Base-by-base conservation (phyloP, 148 eudicot species). In the Spergularia marina region DNA sequence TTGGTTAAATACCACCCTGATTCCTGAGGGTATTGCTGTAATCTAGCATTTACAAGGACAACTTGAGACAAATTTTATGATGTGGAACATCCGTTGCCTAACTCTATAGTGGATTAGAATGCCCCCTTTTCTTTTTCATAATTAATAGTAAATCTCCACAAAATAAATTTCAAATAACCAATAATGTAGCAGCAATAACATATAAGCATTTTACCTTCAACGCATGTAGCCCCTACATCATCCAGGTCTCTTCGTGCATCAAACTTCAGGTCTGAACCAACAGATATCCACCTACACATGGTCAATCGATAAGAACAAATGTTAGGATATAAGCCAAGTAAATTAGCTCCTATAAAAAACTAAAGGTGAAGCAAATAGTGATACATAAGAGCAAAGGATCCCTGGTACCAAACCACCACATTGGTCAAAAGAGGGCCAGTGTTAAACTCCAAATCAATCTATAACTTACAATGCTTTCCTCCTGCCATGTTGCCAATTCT, bases 231-330 rank as follows among this genome's bases (percentile, higher is more conserved):
- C 63, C 97, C 91, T 20, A 89, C 98, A 83, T 96, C 99, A 80
- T 96, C 97, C 84, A 96, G 82, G 82, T 96, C 99, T 85, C 99
- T 88, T 69, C 94, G 85, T 40, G 99, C 90, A 83, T 96, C 99
- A 73, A 89, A 92, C 87, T 96, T 92, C 71, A 96, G 85, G 87
- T 96, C 99, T 68, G 99, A 92, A 81, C 99, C 98, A 86, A 96
- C 87, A 84, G 99, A 96, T 74, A 96, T 85, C 99, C 99, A 96
- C 87, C 99, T 96, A 86, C 56, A 76, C n/a, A 83, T 70, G 64
- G 73, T 64, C 79, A 83, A 80, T 79, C 39, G 57, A 68, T 65
- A 80, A 61, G 40, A 75, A 75, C 68, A 80, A 68, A 23, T 36
- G 51, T 53, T 30, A 82, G 18, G 63, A 79, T 77, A 83, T 23